A percentile compares a stretch with the other conserved stretches of the same genome.
Evolutionary conservation across 2,329 filamentous ascomycete genomes (phyloP).

Genomic region (Curvularia sp.): DNA sequence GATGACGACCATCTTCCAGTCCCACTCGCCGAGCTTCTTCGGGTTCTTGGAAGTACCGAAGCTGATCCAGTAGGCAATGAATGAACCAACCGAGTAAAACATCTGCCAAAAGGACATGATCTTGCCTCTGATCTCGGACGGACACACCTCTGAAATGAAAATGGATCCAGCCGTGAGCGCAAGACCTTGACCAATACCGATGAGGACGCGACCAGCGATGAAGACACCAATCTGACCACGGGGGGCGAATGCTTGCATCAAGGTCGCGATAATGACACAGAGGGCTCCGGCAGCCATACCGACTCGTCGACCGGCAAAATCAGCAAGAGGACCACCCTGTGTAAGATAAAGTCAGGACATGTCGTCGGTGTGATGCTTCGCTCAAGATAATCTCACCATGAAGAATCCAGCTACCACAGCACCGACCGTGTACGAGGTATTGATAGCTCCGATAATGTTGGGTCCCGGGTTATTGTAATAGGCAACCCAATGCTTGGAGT

Average conservation of each 20-base stretch:
- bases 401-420: slow-evolving; percentile 75
- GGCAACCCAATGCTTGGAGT: slow-evolving; percentile 69
- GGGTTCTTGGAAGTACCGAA: slow-evolving; percentile 67
- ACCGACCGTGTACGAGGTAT: slow-evolving; percentile 74
- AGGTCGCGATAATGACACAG: slow-evolving; percentile 71
- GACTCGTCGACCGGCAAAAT: slow-evolving; percentile 67
- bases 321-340: slow-evolving; percentile 66
- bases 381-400: slow-evolving; percentile 43
- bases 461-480: slow-evolving; percentile 64
- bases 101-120: slow-evolving; percentile 76
- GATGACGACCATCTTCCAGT: slow-evolving; percentile 76
- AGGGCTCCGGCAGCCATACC: slow-evolving; percentile 71
- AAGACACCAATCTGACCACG: slow-evolving; percentile 66
- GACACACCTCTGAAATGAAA: slow-evolving; percentile 74
- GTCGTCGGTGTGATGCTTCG: background rate
- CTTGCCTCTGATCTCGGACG: slow-evolving; percentile 68
- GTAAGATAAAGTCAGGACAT: slow-evolving; percentile 3
- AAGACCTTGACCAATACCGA: slow-evolving; percentile 74
- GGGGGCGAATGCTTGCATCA: slow-evolving; percentile 72
- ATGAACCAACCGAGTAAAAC: slow-evolving; percentile 70
- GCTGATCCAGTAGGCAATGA: slow-evolving; percentile 70
- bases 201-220: slow-evolving; percentile 71
- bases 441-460: slow-evolving; percentile 64
- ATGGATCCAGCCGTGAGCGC: slow-evolving; percentile 72
- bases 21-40: slow-evolving; percentile 69